Conservation (phyloP, 768 basidiomycete species). For the Dictyophora rubrovolvata region DNA sequence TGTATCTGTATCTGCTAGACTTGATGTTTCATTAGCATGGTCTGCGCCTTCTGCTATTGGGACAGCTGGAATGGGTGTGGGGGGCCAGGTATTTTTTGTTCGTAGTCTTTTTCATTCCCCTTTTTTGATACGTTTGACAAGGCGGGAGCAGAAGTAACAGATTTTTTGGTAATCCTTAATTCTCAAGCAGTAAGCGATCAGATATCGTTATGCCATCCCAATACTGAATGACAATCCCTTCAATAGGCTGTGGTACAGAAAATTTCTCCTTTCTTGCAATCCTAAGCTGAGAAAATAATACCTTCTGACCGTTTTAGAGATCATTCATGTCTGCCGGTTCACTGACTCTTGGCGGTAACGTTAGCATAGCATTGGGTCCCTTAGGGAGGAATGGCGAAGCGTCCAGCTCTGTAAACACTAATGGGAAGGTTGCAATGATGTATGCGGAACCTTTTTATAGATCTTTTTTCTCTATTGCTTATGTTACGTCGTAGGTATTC, state of each 20-base stretch:
- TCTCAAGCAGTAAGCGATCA: conserved; percentile 50
- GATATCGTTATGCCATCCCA: not conserved
- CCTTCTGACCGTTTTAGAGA: conserved; percentile 33
- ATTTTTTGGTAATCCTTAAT: conserved; percentile 85
- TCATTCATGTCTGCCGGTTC: conserved; percentile 95
- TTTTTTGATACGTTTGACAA: conserved; percentile 24
- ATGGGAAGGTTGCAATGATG: conserved; percentile 89
- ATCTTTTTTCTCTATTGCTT: not conserved
- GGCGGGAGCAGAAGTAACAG: conserved; percentile 78
- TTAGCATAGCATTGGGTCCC: conserved; percentile 85
- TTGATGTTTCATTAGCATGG: conserved; percentile 49
- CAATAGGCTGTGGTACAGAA: conserved; percentile 4
- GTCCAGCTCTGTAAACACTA: conserved; percentile 67
- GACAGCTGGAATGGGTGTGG: conserved; percentile 81
- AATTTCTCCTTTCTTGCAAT: not conserved
- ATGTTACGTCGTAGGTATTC: conserved; percentile 49
- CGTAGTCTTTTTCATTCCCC: not conserved
- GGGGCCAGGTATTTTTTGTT: conserved; percentile 37
- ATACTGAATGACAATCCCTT: not conserved
- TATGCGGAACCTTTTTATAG: conserved; percentile 21
- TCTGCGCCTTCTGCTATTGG: conserved; percentile 93
- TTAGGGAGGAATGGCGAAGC: conserved; percentile 95
- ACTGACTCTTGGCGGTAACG: conserved; percentile 81
- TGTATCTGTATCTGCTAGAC: not conserved
- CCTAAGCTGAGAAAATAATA: conserved; percentile 2